Percentiles rank a stretch among this genome's conserved stretches.
Conservation (phyloP, 192 early-diverging fungal genomes). For the Coemansia sp. region DNA sequence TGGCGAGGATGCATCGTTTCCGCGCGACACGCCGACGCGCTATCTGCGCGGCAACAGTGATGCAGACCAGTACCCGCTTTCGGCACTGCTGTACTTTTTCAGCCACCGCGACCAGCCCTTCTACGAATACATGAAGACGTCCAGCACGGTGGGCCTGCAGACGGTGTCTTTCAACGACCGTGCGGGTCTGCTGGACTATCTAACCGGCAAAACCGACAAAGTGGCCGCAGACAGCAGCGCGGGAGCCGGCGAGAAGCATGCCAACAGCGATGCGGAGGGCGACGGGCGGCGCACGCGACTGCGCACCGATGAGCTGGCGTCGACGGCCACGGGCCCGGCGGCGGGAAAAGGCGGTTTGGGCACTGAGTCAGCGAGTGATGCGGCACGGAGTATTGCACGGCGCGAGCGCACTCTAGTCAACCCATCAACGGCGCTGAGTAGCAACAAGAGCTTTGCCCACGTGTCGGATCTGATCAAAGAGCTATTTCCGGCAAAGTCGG, state of each 20-base stretch:
- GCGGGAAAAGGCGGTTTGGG: not conserved
- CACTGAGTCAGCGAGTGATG: constrained; percentile 11
- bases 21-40: constrained; percentile 56
- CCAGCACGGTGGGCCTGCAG: constrained; percentile 55
- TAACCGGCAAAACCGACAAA: constrained; percentile 58
- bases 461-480: constrained; percentile 36
- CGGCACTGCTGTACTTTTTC: constrained; percentile 68
- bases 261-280: not conserved
- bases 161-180: constrained; percentile 75
- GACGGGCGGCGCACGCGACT: constrained; percentile 13
- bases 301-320: not conserved
- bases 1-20: constrained; percentile 56
- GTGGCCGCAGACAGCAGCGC: not conserved
- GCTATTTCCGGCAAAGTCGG: constrained; percentile 30
- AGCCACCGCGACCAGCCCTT: constrained; percentile 61
- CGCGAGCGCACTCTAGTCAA: constrained; percentile 34
- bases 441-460: constrained; percentile 42
- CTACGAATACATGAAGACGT: constrained; percentile 67
- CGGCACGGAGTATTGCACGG: constrained; percentile 24
- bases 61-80: constrained; percentile 63
- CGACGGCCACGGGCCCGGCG: not conserved
- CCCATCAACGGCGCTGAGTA: constrained; percentile 32
- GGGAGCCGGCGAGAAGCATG: not conserved
- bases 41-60: constrained; percentile 55
- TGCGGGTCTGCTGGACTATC: constrained; percentile 63